phyloP scores from a whole-genome alignment of 2,329 filamentous ascomycete species.

The Alternaria triticimaculans region DNA sequence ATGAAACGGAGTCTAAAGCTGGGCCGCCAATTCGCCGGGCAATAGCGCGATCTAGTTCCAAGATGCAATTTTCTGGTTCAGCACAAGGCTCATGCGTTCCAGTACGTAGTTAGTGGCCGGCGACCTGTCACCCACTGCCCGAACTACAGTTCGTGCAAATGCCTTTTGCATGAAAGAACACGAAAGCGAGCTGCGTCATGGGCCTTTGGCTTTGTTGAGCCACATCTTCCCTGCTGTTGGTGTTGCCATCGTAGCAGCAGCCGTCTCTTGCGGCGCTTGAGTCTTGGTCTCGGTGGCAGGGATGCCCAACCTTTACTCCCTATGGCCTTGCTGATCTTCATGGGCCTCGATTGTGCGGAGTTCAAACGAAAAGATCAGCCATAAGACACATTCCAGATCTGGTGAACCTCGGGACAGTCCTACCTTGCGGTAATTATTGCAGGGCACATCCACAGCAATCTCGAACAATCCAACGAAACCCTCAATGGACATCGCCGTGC shows the following conservation, averaged over 20 bases:
- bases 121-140: slow-evolving; percentile 11
- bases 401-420: background rate
- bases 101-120: background rate
- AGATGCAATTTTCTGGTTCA: slow-evolving; percentile 1
- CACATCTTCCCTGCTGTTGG: slow-evolving; percentile 5
- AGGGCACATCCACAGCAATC: background rate
- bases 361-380: background rate
- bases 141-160: slow-evolving; percentile 1
- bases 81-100: slow-evolving; percentile 1
- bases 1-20: slow-evolving; percentile 25
- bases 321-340: background rate
- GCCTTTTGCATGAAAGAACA: background rate
- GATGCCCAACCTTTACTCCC: background rate
- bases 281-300: background rate
- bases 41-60: slow-evolving; percentile 14
- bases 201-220: background rate
- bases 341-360: slow-evolving; percentile 1
- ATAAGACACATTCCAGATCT: background rate
- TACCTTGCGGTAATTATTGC: background rate
- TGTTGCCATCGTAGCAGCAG: background rate
- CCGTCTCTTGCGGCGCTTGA: background rate
- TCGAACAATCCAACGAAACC: background rate
- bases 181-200: slow-evolving; percentile 6
- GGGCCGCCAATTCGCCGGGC: slow-evolving; percentile 12
- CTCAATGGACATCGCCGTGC: slow-evolving; percentile 1